Percentiles rank a stretch among this genome's conserved stretches.
phyloP scores from a whole-genome alignment of 345 rosid species.

The Linum tenue region DNA sequence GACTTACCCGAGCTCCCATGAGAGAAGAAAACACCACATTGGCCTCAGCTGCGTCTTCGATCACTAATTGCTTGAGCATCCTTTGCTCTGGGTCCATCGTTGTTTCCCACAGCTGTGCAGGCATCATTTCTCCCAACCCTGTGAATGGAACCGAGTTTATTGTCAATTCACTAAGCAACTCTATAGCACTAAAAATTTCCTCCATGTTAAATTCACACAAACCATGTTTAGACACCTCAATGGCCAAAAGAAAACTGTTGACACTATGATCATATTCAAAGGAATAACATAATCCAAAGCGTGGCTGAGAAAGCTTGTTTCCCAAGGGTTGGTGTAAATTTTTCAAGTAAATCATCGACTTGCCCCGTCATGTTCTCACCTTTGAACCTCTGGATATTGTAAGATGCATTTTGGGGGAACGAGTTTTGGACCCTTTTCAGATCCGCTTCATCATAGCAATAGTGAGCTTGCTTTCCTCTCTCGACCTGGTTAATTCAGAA shows the following conservation, averaged over 20 bases:
- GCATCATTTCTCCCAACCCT: conserved; percentile 99
- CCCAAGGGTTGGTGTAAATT: neutral
- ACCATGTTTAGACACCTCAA: too few species aligned
- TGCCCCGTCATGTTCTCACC: conserved; percentile 31
- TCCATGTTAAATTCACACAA: too few species aligned
- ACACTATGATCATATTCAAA: too few species aligned
- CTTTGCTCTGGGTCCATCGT: conserved; percentile 84
- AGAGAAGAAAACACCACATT: conserved; percentile 71
- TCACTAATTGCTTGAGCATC: conserved; percentile 65
- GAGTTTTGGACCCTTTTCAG: conserved; percentile 45
- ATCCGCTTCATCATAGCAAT: conserved; percentile 76
- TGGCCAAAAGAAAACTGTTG: too few species aligned
- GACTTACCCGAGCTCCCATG: conserved; percentile 84
- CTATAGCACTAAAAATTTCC: too few species aligned
- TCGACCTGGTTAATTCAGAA: conserved; percentile 53
- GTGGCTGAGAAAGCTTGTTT: neutral
- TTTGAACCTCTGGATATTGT: conserved; percentile 91
- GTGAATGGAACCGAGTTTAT: conserved; percentile 1
- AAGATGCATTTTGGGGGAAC: conserved; percentile 81
- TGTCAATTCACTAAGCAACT: too few species aligned
- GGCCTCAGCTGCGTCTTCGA: conserved; percentile 78
- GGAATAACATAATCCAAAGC: neutral
- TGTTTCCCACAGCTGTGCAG: conserved; percentile 92
- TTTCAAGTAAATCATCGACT: neutral
- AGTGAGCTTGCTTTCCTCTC: conserved; percentile 69